A percentile compares a stretch with the other conserved stretches of the same genome.
These are phyloP conservation scores for Diplosphaera chodatii DNA, from an alignment of 139 green algal genomes.

Conservation along the genomic window DNA sequence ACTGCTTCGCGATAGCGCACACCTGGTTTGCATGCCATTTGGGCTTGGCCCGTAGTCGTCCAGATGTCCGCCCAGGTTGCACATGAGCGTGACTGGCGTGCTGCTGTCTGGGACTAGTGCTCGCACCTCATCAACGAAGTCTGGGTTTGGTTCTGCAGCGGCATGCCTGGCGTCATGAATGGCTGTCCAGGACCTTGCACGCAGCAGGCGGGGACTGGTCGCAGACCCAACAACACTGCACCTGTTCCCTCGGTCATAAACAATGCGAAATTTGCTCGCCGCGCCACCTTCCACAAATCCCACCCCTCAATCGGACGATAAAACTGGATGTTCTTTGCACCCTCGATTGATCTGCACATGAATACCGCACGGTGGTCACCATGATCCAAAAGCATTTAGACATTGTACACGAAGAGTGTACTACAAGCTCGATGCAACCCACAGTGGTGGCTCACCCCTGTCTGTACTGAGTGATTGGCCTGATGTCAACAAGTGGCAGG, in stretches of 20 bases:
- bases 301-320: slow-evolving; percentile 51
- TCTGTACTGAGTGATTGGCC: slow-evolving; percentile 33
- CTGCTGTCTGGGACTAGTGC: not conserved
- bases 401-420: too few relatives aligned
- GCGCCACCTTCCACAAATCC: slow-evolving; percentile 12
- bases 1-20: too few relatives aligned
- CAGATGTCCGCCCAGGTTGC: slow-evolving; percentile 54
- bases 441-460: slow-evolving; percentile 40
- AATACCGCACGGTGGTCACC: not conserved
- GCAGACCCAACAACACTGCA: too few relatives aligned
- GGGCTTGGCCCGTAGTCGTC: slow-evolving; percentile 34
- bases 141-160: slow-evolving; percentile 58
- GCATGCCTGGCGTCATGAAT: too few relatives aligned
- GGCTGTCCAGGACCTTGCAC: too few relatives aligned
- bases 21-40: slow-evolving; percentile 28
- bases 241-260: slow-evolving; percentile 47
- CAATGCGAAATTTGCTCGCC: slow-evolving; percentile 43
- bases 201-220: too few relatives aligned
- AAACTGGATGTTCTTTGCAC: slow-evolving; percentile 32
- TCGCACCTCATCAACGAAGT: slow-evolving; percentile 38
- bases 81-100: slow-evolving; percentile 41
- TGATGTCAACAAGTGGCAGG: slow-evolving; percentile 39
- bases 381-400: too few relatives aligned
- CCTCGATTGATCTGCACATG: not conserved
- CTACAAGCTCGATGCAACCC: too few relatives aligned